Conservation (phyloP, 495 filamentous ascomycete genomes). For the Umbilicaria muhlenbergii region DNA sequence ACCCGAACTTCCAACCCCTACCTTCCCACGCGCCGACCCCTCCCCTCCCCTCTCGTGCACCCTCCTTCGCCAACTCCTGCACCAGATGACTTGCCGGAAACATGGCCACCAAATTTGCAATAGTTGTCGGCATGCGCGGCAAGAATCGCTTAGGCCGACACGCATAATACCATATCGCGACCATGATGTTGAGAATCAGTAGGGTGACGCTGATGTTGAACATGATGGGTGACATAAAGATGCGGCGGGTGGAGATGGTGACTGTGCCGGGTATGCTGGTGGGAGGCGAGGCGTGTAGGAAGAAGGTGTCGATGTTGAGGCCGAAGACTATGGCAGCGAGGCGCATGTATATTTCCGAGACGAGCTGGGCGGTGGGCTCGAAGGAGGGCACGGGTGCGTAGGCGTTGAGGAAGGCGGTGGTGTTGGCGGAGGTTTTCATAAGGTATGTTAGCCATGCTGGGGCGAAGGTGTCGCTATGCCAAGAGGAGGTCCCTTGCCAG, state of each 20-base stretch:
- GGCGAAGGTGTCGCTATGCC: conserved; percentile 23
- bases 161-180: conserved; percentile 19
- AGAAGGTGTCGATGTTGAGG: conserved; percentile 13
- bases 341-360: conserved; percentile 14
- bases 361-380: conserved; percentile 4
- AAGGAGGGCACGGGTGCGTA: conserved; percentile 10
- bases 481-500: conserved; percentile 3
- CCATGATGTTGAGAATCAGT: conserved; percentile 18
- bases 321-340: conserved; percentile 22
- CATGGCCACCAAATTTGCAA: conserved; percentile 22
- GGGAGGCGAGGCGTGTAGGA: conserved; percentile 4
- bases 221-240: conserved; percentile 22
- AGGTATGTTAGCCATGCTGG: conserved; percentile 22
- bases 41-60: neutral
- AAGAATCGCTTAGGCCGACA: conserved; percentile 16
- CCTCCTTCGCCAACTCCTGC: conserved; percentile 5
- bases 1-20: conserved; percentile 18
- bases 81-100: conserved; percentile 14
- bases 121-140: conserved; percentile 22
- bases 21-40: neutral
- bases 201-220: conserved; percentile 18
- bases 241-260: conserved; percentile 10
- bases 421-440: conserved; percentile 9
- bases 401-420: conserved; percentile 17
- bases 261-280: neutral